Percentiles rank a stretch among this genome's conserved stretches.
Conservation (phyloP, 768 basidiomycete genomes). For the Suillus hirtellus region DNA sequence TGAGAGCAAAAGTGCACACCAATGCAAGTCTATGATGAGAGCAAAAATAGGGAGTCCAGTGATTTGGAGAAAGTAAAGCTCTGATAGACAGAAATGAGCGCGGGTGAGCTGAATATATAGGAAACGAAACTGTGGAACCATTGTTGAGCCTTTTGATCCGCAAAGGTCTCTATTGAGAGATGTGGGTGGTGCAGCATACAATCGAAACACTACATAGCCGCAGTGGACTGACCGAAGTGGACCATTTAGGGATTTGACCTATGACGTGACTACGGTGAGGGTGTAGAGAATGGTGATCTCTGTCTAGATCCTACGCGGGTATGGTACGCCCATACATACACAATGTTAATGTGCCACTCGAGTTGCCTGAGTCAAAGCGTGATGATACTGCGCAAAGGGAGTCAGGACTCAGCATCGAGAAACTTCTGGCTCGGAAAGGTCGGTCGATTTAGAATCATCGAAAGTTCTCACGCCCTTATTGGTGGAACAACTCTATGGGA, state of each 20-base stretch:
- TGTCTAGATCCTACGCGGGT: neutral
- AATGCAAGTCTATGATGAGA: neutral
- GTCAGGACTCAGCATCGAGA: neutral
- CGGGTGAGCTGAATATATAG: neutral
- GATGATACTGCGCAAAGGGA: neutral
- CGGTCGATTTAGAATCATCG: too few species aligned
- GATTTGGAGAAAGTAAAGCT: neutral
- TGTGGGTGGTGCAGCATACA: neutral
- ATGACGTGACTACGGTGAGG: too few species aligned
- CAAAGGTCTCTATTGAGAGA: neutral
- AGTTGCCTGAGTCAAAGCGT: neutral
- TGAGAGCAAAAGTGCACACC: neutral
- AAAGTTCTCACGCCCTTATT: neutral
- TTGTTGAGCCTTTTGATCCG: neutral
- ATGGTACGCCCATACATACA: neutral
- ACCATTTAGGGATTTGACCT: neutral
- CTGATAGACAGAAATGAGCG: neutral
- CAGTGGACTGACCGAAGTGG: neutral
- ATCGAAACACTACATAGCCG: neutral
- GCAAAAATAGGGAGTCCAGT: neutral
- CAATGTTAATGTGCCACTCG: neutral
- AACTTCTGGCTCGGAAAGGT: too few species aligned
- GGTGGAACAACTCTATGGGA: too few species aligned
- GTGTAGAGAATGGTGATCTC: neutral
- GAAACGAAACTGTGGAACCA: neutral